These are phyloP conservation scores for Penicillium sp. DNA, from an alignment of 2,329 filamentous ascomycete genomes.

Conservation along the genomic window DNA sequence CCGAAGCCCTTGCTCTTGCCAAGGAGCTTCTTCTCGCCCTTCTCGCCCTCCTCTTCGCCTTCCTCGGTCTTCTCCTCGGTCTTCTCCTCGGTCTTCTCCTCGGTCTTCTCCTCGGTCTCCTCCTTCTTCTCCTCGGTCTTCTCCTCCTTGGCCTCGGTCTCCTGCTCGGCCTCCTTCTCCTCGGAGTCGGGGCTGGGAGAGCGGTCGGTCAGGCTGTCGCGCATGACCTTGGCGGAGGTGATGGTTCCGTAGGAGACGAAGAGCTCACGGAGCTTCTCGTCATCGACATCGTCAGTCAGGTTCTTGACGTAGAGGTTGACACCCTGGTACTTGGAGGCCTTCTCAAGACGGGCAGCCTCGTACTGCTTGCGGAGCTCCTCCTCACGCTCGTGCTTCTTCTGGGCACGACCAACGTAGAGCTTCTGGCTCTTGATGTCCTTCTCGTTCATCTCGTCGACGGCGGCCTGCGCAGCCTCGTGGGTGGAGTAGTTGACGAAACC, in stretches of 20 bases:
- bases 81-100: conserved; percentile 46
- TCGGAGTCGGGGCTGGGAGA: conserved; percentile 48
- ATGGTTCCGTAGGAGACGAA: conserved; percentile 91
- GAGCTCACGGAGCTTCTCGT: conserved; percentile 94
- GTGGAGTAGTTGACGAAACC: conserved; percentile 95
- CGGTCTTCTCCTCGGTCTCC: conserved; percentile 40
- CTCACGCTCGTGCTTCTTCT: conserved; percentile 99
- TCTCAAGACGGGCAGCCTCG: conserved; percentile 94
- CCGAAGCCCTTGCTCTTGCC: conserved; percentile 99
- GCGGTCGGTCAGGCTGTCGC: conserved; percentile 63
- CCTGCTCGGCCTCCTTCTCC: conserved; percentile 52
- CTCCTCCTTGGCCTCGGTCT: conserved; percentile 53
- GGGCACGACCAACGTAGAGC: conserved; percentile 94
- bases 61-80: conserved; percentile 51
- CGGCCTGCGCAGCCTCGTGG: conserved; percentile 81
- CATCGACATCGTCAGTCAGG: conserved; percentile 92
- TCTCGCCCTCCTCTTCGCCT: conserved; percentile 40
- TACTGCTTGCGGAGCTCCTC: conserved; percentile 99
- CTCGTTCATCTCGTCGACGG: conserved; percentile 89
- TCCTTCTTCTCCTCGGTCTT: conserved; percentile 47
- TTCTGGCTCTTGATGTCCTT: conserved; percentile 92
- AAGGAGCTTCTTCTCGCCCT: conserved; percentile 64
- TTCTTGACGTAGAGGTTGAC: conserved; percentile 99
- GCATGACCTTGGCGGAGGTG: conserved; percentile 99
- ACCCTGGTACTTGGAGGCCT: conserved; percentile 98